Evolutionary conservation across 352 stramenopile genomes (phyloP).

Genomic region (Pythium apleroticum): DNA sequence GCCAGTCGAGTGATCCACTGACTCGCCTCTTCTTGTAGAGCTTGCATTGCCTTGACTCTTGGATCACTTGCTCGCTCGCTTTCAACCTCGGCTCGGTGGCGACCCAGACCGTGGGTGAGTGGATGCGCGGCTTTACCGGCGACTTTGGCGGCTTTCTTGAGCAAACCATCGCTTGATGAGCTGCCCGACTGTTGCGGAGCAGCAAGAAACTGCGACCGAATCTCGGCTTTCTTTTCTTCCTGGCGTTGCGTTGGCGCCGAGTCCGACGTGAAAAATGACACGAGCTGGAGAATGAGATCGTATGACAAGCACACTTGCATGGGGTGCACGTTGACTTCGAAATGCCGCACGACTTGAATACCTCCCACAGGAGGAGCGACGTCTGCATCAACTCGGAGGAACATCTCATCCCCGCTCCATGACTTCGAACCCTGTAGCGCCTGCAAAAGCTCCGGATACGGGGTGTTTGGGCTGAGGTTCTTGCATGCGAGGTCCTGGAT

Average conservation of each 20-base stretch:
- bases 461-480: slow-evolving; percentile 71
- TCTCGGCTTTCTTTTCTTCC: slow-evolving; percentile 55
- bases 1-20: slow-evolving; percentile 40
- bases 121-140: slow-evolving; percentile 65
- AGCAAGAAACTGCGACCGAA: slow-evolving; percentile 66
- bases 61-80: background rate
- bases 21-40: slow-evolving; percentile 44
- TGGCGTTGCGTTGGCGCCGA: slow-evolving; percentile 29
- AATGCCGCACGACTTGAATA: slow-evolving; percentile 74
- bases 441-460: slow-evolving; percentile 68
- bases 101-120: slow-evolving; percentile 36
- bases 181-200: slow-evolving; percentile 26
- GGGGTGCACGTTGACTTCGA: slow-evolving; percentile 83
- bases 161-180: slow-evolving; percentile 32
- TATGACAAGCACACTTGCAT: slow-evolving; percentile 86
- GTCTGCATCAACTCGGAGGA: slow-evolving; percentile 74
- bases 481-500: slow-evolving; percentile 56
- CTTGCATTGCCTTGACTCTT: slow-evolving; percentile 25
- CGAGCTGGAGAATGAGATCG: slow-evolving; percentile 70
- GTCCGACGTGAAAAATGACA: slow-evolving; percentile 53
- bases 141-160: slow-evolving; percentile 62
- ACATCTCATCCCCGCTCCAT: slow-evolving; percentile 65
- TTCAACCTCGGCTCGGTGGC: slow-evolving; percentile 26
- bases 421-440: slow-evolving; percentile 38
- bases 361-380: slow-evolving; percentile 57